Evolutionary conservation across 495 filamentous ascomycete species (phyloP).

Genomic region (Hyaloscypha finlandica): DNA sequence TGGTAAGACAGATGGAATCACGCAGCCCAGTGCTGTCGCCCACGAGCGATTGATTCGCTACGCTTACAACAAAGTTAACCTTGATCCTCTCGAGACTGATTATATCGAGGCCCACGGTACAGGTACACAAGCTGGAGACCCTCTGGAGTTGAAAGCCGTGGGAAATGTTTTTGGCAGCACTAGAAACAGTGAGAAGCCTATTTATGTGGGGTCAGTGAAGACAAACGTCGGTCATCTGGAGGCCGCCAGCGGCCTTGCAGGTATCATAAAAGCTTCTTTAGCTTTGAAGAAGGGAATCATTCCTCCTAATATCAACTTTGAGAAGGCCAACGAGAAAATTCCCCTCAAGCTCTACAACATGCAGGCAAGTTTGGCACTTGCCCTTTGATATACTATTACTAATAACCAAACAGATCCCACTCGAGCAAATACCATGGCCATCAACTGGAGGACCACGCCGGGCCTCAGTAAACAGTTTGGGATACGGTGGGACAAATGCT

Average conservation of each 20-base stretch:
- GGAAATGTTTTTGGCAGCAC: too few relatives aligned
- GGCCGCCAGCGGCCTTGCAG: slow-evolving; percentile 56
- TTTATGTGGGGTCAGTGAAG: slow-evolving; percentile 60
- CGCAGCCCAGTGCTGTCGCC: too few relatives aligned
- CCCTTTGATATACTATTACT: not conserved
- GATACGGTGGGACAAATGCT: slow-evolving; percentile 57
- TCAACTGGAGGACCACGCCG: slow-evolving; percentile 35
- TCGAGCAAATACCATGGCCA: slow-evolving; percentile 41
- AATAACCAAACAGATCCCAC: slow-evolving; percentile 35
- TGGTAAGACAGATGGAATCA: too few relatives aligned
- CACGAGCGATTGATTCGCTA: too few relatives aligned
- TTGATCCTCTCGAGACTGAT: too few relatives aligned
- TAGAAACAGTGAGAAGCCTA: too few relatives aligned
- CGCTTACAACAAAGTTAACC: too few relatives aligned
- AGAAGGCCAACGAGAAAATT: slow-evolving; percentile 49
- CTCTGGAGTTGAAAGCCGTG: too few relatives aligned
- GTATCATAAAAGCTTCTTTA: slow-evolving; percentile 57
- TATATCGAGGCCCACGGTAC: too few relatives aligned
- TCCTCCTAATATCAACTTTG: slow-evolving; percentile 52
- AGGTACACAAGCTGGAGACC: too few relatives aligned
- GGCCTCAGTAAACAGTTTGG: slow-evolving; percentile 37
- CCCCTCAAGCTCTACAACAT: slow-evolving; percentile 46
- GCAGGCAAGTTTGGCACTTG: slow-evolving; percentile 33
- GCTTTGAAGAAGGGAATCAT: slow-evolving; percentile 59
- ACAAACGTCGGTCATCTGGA: slow-evolving; percentile 65